phyloP scores from a whole-genome alignment of 106 monocot genomes.

The Alisma plantagoaquatica region DNA sequence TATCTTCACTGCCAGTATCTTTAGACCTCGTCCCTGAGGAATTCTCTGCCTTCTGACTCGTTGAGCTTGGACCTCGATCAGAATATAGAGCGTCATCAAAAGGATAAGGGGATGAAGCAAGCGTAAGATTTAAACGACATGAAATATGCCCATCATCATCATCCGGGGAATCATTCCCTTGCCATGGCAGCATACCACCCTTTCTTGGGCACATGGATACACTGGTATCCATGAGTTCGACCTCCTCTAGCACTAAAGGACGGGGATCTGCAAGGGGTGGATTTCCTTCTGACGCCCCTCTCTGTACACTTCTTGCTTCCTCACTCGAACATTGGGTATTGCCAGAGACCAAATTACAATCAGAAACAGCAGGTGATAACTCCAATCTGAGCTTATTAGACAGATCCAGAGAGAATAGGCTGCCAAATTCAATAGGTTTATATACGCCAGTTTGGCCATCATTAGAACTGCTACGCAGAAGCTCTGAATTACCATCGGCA shows the following conservation, averaged over 20 bases:
- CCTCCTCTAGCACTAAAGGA: slow-evolving; percentile 25
- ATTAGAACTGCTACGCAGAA: slow-evolving; percentile 14
- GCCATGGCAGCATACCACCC: slow-evolving; percentile 21
- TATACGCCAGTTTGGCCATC: slow-evolving; percentile 27
- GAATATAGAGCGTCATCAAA: slow-evolving; percentile 14
- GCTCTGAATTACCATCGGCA: slow-evolving; percentile 19
- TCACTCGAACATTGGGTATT: slow-evolving; percentile 46
- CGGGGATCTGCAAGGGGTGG: slow-evolving; percentile 17
- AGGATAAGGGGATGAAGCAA: slow-evolving; percentile 64
- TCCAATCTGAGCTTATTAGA: slow-evolving; percentile 70
- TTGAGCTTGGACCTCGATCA: slow-evolving; percentile 7
- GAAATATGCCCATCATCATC: slow-evolving; percentile 41
- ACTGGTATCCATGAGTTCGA: slow-evolving; percentile 46
- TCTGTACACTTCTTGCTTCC: slow-evolving; percentile 20
- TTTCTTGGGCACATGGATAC: slow-evolving; percentile 44
- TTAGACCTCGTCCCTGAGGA: slow-evolving; percentile 1
- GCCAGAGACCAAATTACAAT: slow-evolving; percentile 19
- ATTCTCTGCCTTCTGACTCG: slow-evolving; percentile 6
- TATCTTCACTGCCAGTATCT: slow-evolving; percentile 6
- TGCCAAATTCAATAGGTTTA: slow-evolving; percentile 17
- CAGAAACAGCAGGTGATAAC: slow-evolving; percentile 46
- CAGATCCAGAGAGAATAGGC: slow-evolving; percentile 38
- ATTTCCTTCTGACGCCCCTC: slow-evolving; percentile 3
- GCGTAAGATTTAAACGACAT: slow-evolving; percentile 70
- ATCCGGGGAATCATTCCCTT: slow-evolving; percentile 7